Evolutionary conservation across 805 yeast genomes (phyloP).

Genomic region (Candida piceae): DNA sequence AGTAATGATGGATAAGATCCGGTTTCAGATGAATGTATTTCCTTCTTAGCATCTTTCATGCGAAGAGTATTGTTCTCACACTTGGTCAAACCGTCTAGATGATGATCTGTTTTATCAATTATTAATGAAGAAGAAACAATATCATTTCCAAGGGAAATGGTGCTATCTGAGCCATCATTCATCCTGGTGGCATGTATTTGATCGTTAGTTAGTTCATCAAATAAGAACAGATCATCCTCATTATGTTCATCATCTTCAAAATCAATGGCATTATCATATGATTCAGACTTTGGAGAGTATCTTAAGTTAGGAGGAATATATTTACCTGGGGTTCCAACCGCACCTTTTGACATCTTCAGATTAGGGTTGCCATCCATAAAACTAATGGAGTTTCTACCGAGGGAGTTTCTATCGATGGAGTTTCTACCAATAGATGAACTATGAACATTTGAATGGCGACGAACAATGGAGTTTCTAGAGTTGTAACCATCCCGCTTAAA

Average conservation of each 20-base stretch:
- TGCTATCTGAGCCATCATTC: no score
- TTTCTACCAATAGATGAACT: conserved; percentile 20
- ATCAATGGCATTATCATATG: conserved; percentile 17
- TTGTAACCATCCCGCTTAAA: conserved; percentile 4
- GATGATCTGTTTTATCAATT: conserved; percentile 1
- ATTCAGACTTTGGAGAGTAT: conserved; percentile 32
- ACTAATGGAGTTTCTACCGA: no score
- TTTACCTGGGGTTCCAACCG: conserved; percentile 41
- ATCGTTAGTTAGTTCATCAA: conserved; percentile 30
- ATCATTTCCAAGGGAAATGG: no score
- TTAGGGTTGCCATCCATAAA: background rate
- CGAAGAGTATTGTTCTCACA: conserved; percentile 2
- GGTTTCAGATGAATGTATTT: conserved; percentile 2
- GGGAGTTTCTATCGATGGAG: no score
- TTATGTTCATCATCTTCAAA: conserved; percentile 29
- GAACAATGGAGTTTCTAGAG: background rate
- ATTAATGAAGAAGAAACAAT: no score
- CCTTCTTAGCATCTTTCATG: conserved; percentile 9
- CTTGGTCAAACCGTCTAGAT: conserved; percentile 1
- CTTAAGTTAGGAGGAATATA: conserved; percentile 72
- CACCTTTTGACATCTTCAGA: conserved; percentile 10
- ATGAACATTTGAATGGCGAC: conserved; percentile 5
- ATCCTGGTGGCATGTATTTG: background rate
- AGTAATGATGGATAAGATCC: conserved; percentile 23
- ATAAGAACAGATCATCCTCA: conserved; percentile 35